Evolutionary conservation across 2,329 filamentous ascomycete genomes (phyloP), one percentile per base, ranked within the genome.

Genomic region (Aureobasidium sp.): DNA sequence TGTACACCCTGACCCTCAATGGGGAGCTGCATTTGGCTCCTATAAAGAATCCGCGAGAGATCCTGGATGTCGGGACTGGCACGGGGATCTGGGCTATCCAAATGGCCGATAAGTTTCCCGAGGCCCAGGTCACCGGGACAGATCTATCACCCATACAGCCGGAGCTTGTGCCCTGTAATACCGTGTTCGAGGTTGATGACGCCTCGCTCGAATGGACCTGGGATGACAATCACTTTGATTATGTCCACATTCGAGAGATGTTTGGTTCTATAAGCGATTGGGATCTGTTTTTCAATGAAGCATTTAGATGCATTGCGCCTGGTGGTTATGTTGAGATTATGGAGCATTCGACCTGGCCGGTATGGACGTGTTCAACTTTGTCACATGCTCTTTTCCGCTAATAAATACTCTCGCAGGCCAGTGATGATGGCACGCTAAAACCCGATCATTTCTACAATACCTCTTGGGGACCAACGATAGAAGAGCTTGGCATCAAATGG

Each of bases 81-180:
- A 78, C 74, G 2, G 74, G 74, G 16, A 64, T 70, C 44, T 67
- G 64, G 64, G 64, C 64, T 22, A 63, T 61, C 17, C 62, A 62
- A 21, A 70, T 73, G 12, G 63, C 61, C 21, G 62, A 64, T 56
- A 60, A 58, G 24, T 64, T 62, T 54, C 60, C 61, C 32, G 50
- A 59, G 14, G 58, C 60, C 22, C 60, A 64, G 22, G 68, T 79
- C 34, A 69, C 69, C 3, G 75, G 74, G 34, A 72, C 68, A 19
- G 74, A 77, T 58, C 68, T 77, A 40, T 73, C 70, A 0, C 73
- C 74, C 32, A 77, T 76, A 42, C 75, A 77, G 57, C 74, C 74
- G 3, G 61, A 63, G 53, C 72, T 70, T 66, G 70, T 75, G 0
- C 73, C 74, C 0, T 68, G 71, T 2, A 76, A 76, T 58, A 70